Evolutionary conservation across 2,329 filamentous ascomycete species (phyloP).

Genomic region (Fusarium domesticum): DNA sequence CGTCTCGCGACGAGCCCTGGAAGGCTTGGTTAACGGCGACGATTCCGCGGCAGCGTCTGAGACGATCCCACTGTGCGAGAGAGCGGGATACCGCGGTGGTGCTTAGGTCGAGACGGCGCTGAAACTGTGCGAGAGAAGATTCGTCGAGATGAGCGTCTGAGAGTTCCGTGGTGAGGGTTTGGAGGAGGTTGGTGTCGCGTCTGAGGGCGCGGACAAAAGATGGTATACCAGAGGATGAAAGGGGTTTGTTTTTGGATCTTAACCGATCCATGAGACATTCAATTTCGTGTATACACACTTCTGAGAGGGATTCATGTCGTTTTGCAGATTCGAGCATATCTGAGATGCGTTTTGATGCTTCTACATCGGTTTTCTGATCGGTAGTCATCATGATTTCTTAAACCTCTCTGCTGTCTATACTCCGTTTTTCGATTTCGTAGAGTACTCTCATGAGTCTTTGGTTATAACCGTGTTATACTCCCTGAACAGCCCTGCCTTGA

Average conservation of each 20-base stretch:
- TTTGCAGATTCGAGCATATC: background rate
- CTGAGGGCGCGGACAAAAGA: slow-evolving; percentile 21
- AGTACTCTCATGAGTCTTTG: background rate
- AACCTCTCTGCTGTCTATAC: background rate
- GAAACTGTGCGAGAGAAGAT: slow-evolving; percentile 12
- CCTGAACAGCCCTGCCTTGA: background rate
- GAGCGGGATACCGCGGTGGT: slow-evolving; percentile 23
- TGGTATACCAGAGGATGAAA: slow-evolving; percentile 21
- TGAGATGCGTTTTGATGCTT: background rate
- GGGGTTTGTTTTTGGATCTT: slow-evolving; percentile 1
- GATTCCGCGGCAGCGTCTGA: slow-evolving; percentile 33
- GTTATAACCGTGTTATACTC: background rate
- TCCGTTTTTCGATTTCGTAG: background rate
- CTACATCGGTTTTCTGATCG: background rate
- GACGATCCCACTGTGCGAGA: slow-evolving; percentile 31
- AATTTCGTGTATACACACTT: slow-evolving; percentile 7
- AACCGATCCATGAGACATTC: slow-evolving; percentile 4
- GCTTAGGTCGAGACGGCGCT: slow-evolving; percentile 25
- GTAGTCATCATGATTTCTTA: background rate
- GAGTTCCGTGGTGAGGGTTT: slow-evolving; percentile 10
- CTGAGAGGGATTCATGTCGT: background rate
- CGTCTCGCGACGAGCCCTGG: slow-evolving; percentile 31
- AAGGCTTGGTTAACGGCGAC: slow-evolving; percentile 34
- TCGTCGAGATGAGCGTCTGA: slow-evolving; percentile 3
- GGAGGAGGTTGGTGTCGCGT: slow-evolving; percentile 14